A percentile compares a stretch with the other conserved stretches of the same genome.
Evolutionary conservation across 1,284 basidiomycete genomes (phyloP).

Genomic region (Moesziomyces sp.): DNA sequence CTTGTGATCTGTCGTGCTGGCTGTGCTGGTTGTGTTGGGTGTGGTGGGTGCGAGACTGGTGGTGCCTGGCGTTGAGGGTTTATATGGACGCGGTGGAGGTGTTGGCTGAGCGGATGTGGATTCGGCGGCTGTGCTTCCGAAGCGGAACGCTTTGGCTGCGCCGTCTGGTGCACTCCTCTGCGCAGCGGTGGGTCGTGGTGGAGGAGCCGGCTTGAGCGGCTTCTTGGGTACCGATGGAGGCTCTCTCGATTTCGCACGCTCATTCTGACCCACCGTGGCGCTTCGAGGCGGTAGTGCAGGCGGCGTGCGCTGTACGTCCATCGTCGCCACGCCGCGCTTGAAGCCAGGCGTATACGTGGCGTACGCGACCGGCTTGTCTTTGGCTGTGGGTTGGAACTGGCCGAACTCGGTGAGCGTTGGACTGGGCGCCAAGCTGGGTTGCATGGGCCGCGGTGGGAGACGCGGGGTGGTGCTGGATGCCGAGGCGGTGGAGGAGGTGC

Average conservation of each 20-base stretch:
- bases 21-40: background rate
- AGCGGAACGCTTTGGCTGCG: slow-evolving; percentile 27
- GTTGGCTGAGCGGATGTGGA: background rate
- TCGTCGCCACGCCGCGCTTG: background rate
- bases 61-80: background rate
- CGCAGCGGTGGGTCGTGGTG: slow-evolving; percentile 13
- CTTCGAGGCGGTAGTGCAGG: slow-evolving; percentile 41
- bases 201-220: slow-evolving; percentile 24
- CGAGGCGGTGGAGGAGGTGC: slow-evolving; percentile 22
- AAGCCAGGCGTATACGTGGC: slow-evolving; percentile 40
- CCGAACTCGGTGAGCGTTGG: slow-evolving; percentile 43
- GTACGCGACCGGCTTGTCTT: slow-evolving; percentile 12
- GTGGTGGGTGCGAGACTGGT: slow-evolving; percentile 4
- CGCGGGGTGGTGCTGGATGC: slow-evolving; percentile 7
- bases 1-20: background rate
- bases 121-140: slow-evolving; percentile 6
- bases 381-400: slow-evolving; percentile 7
- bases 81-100: background rate
- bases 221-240: slow-evolving; percentile 15
- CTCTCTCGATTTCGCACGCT: slow-evolving; percentile 6
- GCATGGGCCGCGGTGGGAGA: slow-evolving; percentile 24
- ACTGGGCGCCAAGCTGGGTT: slow-evolving; percentile 19
- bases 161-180: slow-evolving; percentile 5
- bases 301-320: slow-evolving; percentile 10
- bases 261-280: slow-evolving; percentile 15